phyloP scores from a whole-genome alignment of 495 filamentous ascomycete genomes.

The Penicillium argentinense region DNA sequence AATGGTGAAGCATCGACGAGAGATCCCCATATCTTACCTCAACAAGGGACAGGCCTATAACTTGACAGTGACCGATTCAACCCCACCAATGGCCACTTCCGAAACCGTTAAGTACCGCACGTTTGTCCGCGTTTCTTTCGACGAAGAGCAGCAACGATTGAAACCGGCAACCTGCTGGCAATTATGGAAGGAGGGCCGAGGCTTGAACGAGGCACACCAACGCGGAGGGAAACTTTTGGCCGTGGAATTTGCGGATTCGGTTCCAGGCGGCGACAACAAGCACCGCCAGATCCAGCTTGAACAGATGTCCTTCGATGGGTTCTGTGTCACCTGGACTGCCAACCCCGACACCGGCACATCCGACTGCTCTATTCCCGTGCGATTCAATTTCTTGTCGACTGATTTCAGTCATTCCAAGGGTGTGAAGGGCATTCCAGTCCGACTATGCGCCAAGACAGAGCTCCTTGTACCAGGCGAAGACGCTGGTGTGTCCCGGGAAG shows the following conservation, averaged over 20 bases:
- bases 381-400: conserved; percentile 95
- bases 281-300: conserved; percentile 76
- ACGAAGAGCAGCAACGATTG: conserved; percentile 82
- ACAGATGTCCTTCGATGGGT: conserved; percentile 82
- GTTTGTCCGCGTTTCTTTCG: conserved; percentile 85
- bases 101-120: conserved; percentile 68
- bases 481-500: conserved; percentile 36
- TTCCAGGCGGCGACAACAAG: conserved; percentile 62
- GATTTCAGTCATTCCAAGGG: conserved; percentile 97
- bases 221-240: conserved; percentile 83
- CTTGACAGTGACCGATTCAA: conserved; percentile 68
- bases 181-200: conserved; percentile 91
- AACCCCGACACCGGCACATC: conserved; percentile 53
- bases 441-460: conserved; percentile 87
- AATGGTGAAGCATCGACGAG: conserved; percentile 81
- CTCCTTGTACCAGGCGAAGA: conserved; percentile 44
- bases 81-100: conserved; percentile 47
- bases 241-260: conserved; percentile 84
- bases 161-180: conserved; percentile 86
- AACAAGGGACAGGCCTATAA: conserved; percentile 96
- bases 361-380: conserved; percentile 78
- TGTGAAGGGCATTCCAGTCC: conserved; percentile 89
- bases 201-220: conserved; percentile 86
- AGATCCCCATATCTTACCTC: conserved; percentile 90
- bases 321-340: conserved; percentile 84